Evolutionary conservation across 2,329 filamentous ascomycete genomes (phyloP).

Genomic region (Sarocladium strictum): DNA sequence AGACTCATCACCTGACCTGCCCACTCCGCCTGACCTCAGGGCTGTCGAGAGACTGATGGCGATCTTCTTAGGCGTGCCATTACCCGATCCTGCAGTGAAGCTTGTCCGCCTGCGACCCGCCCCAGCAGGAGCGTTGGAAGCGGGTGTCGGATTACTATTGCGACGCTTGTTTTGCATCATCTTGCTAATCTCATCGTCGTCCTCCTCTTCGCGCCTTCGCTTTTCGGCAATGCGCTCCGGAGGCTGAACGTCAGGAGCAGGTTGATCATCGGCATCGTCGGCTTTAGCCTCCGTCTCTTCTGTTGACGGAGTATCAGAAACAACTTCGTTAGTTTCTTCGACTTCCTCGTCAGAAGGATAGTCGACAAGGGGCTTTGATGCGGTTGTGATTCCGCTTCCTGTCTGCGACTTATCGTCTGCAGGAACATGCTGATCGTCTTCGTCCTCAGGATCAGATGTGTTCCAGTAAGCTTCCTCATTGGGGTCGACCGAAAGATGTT

Average conservation of each 20-base stretch:
- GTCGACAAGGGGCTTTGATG: conserved; percentile 74
- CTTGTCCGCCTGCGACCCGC: conserved; percentile 29
- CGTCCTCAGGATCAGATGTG: conserved; percentile 79
- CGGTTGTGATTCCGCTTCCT: conserved; percentile 56
- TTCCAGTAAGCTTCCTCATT: conserved; percentile 95
- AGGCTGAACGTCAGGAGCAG: conserved; percentile 41
- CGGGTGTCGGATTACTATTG: conserved; percentile 37
- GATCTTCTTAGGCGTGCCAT: conserved; percentile 45
- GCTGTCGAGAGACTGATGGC: conserved; percentile 50
- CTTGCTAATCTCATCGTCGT: conserved; percentile 82
- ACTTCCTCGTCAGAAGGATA: conserved; percentile 89
- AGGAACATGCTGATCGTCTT: conserved; percentile 41
- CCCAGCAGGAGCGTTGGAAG: conserved; percentile 21
- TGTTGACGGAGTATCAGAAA: neutral
- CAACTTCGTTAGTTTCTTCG: conserved; percentile 21
- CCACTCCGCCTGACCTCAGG: conserved; percentile 33
- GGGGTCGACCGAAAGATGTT: conserved; percentile 67
- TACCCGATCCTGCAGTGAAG: conserved; percentile 35
- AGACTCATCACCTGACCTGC: conserved; percentile 33
- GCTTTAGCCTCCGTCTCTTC: conserved; percentile 33
- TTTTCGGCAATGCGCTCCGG: conserved; percentile 83
- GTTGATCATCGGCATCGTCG: conserved; percentile 25
- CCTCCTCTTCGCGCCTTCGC: conserved; percentile 80
- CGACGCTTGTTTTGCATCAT: conserved; percentile 61
- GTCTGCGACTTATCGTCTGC: conserved; percentile 27